These are phyloP conservation scores for Phaffomyces thermotolerans DNA, from an alignment of 805 yeast species.

Conservation along the genomic window DNA sequence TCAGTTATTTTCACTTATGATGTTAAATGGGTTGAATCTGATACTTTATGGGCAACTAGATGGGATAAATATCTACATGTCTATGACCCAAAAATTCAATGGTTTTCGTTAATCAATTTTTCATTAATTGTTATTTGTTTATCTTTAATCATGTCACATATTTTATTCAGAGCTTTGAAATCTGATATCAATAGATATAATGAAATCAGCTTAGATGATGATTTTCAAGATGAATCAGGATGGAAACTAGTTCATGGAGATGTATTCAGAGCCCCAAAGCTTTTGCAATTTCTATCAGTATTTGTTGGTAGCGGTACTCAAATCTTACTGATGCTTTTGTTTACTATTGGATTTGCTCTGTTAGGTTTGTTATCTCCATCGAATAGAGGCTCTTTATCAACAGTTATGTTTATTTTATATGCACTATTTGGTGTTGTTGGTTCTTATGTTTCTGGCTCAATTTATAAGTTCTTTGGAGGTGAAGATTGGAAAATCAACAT, in stretches of 20 bases:
- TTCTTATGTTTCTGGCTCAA: conserved; percentile 77
- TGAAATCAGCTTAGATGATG: conserved; percentile 81
- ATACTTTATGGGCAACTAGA: conserved; percentile 92
- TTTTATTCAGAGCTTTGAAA: conserved; percentile 69
- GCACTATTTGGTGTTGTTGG: conserved; percentile 78
- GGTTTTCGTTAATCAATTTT: conserved; percentile 89
- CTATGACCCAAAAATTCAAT: conserved; percentile 87
- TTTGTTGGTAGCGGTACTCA: conserved; percentile 87
- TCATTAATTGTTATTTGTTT: conserved; percentile 72
- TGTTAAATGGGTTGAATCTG: conserved; percentile 61
- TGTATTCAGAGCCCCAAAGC: conserved; percentile 78
- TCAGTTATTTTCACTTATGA: conserved; percentile 83
- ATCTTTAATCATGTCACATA: conserved; percentile 71
- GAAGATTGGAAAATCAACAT: conserved; percentile 84
- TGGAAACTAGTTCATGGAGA: conserved; percentile 97
- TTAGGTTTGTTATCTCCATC: conserved; percentile 90
- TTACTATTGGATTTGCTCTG: conserved; percentile 74
- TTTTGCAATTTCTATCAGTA: conserved; percentile 65
- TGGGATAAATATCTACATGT: conserved; percentile 96
- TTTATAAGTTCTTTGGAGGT: conserved; percentile 88
- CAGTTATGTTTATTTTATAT: conserved; percentile 80
- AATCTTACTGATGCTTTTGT: conserved; percentile 64
- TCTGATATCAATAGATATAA: conserved; percentile 85
- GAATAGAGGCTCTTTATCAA: conserved; percentile 87
- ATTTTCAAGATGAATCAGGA: conserved; percentile 86